Evolutionary conservation across 2,329 filamentous ascomycete genomes (phyloP).

Genomic region (Colletotrichum plurivorum): DNA sequence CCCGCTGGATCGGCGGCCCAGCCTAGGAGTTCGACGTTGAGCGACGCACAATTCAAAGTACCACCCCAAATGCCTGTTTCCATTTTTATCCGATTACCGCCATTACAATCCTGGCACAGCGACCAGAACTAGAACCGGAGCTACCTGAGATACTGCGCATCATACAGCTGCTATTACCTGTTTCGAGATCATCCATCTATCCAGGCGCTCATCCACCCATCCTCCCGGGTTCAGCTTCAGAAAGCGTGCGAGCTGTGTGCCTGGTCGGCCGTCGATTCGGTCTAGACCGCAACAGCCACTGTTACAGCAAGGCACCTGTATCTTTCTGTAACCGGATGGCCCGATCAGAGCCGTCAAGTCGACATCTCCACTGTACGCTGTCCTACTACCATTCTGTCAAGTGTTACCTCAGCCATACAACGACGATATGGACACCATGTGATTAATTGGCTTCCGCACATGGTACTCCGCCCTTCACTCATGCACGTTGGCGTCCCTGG

Average conservation of each 20-base stretch:
- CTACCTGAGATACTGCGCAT: neutral
- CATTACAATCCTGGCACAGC: slow-evolving; percentile 24
- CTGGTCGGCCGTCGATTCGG: slow-evolving; percentile 28
- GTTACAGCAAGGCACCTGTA: neutral
- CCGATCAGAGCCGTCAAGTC: neutral
- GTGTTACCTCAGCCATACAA: slow-evolving; percentile 6
- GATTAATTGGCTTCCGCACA: slow-evolving; percentile 1
- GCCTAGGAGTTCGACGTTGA: too few relatives aligned
- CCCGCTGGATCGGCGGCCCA: neutral
- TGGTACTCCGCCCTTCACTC: neutral
- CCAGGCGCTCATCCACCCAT: slow-evolving; percentile 23
- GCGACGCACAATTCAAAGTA: slow-evolving; percentile 6
- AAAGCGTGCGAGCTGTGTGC: slow-evolving; percentile 18
- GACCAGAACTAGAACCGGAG: neutral
- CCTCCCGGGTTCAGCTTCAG: slow-evolving; percentile 19
- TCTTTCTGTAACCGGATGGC: slow-evolving; percentile 1
- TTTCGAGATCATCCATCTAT: slow-evolving; percentile 6
- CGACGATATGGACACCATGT: slow-evolving; percentile 8
- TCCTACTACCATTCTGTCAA: neutral
- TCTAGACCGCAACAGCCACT: slow-evolving; percentile 27
- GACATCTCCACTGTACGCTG: slow-evolving; percentile 15
- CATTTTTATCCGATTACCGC: slow-evolving; percentile 23
- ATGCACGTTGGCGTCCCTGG: slow-evolving; percentile 11
- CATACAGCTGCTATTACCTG: too few relatives aligned
- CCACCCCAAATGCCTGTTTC: slow-evolving; percentile 18